phyloP scores from a whole-genome alignment of 169 alveolate genomes.

The Cryptosporidium xiaoi region DNA sequence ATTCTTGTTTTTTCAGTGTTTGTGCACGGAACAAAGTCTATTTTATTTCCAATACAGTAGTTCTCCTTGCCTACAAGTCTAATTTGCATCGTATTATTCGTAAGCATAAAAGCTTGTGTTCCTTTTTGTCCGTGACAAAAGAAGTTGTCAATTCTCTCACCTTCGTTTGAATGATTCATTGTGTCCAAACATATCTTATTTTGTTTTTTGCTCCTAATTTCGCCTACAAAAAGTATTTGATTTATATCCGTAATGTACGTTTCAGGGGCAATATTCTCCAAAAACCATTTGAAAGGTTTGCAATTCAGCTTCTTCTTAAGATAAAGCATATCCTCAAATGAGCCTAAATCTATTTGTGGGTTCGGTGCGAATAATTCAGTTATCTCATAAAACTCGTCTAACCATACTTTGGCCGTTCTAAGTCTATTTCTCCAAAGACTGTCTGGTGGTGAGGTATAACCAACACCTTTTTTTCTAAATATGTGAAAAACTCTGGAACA shows the following conservation, averaged over 20 bases:
- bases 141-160: constrained; percentile 25
- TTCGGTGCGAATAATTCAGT: constrained; percentile 71
- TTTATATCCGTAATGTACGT: constrained; percentile 42
- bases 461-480: constrained; percentile 78
- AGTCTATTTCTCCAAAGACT: constrained; percentile 77
- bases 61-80: constrained; percentile 41
- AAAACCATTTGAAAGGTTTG: constrained; percentile 77
- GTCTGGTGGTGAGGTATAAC: constrained; percentile 74
- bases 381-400: constrained; percentile 77
- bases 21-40: constrained; percentile 11
- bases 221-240: constrained; percentile 52
- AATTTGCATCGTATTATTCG: constrained; percentile 32
- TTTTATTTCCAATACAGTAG: constrained; percentile 19
- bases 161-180: constrained; percentile 14
- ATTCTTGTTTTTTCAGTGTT: constrained; percentile 17
- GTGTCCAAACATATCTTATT: constrained; percentile 55
- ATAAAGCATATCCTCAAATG: constrained; percentile 71
- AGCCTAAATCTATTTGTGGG: constrained; percentile 25
- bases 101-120: constrained; percentile 64
- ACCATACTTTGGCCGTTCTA: constrained; percentile 78
- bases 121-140: constrained; percentile 73
- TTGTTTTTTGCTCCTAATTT: constrained; percentile 22
- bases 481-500: constrained; percentile 78
- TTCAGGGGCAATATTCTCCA: constrained; percentile 73
- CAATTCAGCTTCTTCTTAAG: constrained; percentile 75